Evolutionary conservation across 1,284 basidiomycete genomes (phyloP).

Genomic region (Cryptococcus wingfieldii): DNA sequence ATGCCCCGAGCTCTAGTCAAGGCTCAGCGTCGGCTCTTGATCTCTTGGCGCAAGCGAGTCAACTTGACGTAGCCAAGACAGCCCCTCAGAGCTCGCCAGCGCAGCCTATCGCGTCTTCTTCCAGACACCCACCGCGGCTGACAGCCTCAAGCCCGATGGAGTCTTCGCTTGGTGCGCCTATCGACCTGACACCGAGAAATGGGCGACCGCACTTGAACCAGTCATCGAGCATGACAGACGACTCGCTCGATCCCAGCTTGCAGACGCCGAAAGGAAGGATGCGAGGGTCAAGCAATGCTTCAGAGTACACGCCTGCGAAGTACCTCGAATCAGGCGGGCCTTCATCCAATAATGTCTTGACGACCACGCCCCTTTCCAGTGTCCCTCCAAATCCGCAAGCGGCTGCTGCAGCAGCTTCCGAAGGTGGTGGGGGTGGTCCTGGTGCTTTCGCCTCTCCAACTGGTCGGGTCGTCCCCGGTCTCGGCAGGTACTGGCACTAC

Average conservation of each 20-base stretch:
- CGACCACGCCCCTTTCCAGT: not conserved
- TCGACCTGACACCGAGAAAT: constrained; percentile 22
- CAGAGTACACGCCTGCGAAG: constrained; percentile 20
- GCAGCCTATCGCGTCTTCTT: constrained; percentile 5
- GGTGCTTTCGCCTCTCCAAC: constrained; percentile 32
- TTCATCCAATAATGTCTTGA: too few relatives aligned
- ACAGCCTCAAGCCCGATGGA: constrained; percentile 8
- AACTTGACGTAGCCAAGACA: constrained; percentile 25
- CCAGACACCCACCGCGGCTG: not conserved
- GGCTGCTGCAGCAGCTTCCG: not conserved
- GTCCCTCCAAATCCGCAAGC: not conserved
- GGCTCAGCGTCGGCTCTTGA: constrained; percentile 35
- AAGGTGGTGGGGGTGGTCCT: not conserved
- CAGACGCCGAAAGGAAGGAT: constrained; percentile 21
- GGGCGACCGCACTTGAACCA: not conserved
- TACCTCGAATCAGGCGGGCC: too few relatives aligned
- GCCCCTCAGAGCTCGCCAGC: constrained; percentile 11
- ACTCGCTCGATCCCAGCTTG: constrained; percentile 19
- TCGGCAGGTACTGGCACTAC: constrained; percentile 46
- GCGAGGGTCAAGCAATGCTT: constrained; percentile 13
- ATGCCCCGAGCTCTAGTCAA: constrained; percentile 2
- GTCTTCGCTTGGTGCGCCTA: constrained; percentile 31
- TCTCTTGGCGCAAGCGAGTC: constrained; percentile 40
- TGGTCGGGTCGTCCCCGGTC: constrained; percentile 38
- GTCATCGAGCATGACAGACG: not conserved